Conservation (phyloP, 331 rosid species). For the Telfairia occidentalis region DNA sequence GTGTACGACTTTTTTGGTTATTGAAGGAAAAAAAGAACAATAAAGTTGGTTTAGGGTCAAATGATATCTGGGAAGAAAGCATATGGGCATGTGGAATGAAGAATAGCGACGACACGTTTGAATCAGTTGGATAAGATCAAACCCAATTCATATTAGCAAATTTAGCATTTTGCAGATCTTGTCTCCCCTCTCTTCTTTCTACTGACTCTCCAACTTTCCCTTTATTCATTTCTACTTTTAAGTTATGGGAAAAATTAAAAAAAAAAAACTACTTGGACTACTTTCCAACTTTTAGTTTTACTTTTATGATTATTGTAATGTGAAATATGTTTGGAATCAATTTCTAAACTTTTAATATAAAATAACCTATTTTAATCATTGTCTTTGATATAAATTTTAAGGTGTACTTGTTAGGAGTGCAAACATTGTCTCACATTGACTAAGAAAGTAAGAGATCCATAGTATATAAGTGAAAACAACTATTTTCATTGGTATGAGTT, state of each 20-base stretch:
- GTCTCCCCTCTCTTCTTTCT: not conserved
- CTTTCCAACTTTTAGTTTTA: too few relatives aligned
- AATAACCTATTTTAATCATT: too few relatives aligned
- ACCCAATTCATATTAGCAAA: not conserved
- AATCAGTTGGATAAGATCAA: conserved; percentile 27
- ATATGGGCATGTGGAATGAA: conserved; percentile 33
- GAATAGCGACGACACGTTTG: conserved; percentile 26
- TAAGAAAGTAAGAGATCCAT: too few relatives aligned
- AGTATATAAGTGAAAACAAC: too few relatives aligned
- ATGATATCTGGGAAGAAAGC: conserved; percentile 26
- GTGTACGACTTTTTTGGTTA: too few relatives aligned
- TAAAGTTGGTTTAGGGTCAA: not conserved
- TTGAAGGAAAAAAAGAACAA: not conserved
- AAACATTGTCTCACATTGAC: too few relatives aligned
- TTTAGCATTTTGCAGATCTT: conserved; percentile 1
- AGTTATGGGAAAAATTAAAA: not conserved
- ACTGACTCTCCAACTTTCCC: not conserved
- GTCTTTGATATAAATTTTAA: too few relatives aligned
- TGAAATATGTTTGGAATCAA: too few relatives aligned
- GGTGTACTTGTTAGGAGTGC: too few relatives aligned
- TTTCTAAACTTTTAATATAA: too few relatives aligned
- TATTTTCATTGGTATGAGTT: too few relatives aligned
- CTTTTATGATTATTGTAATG: too few relatives aligned
- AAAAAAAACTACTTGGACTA: not conserved
- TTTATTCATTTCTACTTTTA: not conserved